Evolutionary conservation across 164 flowering plant genomes (phyloP), one percentile per base, ranked within the genome.

Genomic region (Buxus sempervirens): DNA sequence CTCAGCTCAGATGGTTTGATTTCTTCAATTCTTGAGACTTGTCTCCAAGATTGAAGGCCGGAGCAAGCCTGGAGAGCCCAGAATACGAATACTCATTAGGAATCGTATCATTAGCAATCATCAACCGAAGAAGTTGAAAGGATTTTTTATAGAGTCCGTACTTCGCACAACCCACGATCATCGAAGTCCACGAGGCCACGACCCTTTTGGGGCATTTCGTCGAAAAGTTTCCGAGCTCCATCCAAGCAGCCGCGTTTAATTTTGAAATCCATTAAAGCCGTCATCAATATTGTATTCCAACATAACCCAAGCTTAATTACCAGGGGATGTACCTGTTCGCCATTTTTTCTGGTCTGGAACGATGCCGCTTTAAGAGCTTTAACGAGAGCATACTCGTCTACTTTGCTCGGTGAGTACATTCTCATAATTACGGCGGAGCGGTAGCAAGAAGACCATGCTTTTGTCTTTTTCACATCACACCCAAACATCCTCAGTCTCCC

Each of bases 121-220:
- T 62, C 14, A 4, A 23, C 41, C 32, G 18, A 24, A 75, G 62
- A 63, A 66, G 24, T 3, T 9, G 8, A 1, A 76, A 23, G 9
- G 79, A 66, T 19, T 60, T 66, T 27, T 8, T 22, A 53, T 54
- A 69, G 32, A 41, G 48, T 5, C 56, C 51, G 51, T 69, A 53
- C 41, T 53, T 60, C 4, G 61, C 67, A 57, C 55, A 61, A 62
- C 76, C 76, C 45, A 64, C 65, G 26, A 76, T 69, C 57, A 75
- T 54, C 1, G 71, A 75, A 48, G 77, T 70, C 77, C 77, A 70
- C 0, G 71, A n/a, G n/a, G n/a, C n/a, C n/a, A n/a, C n/a, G n/a
- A n/a, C n/a, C n/a, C n/a, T n/a, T n/a, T 60, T 9, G 70, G 74
- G 64, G 55, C 67, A 74, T 60, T 56, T 74, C 73, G 5, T 75